Evolutionary conservation across 768 basidiomycete genomes (phyloP), one percentile per base, ranked within the genome.

Genomic region (Lactarius indigo): DNA sequence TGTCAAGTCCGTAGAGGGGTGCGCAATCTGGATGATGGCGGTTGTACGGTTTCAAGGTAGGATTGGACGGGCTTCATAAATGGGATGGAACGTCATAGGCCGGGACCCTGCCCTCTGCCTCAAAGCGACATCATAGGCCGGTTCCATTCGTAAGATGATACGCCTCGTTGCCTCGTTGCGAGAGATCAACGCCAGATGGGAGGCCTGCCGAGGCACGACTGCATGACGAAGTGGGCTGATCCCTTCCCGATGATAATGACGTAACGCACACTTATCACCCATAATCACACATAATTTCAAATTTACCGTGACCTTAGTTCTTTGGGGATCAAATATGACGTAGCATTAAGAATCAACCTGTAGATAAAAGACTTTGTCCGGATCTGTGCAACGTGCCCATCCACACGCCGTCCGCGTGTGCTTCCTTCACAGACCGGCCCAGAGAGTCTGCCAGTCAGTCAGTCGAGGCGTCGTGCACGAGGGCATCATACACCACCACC

Each of bases 81-180:
- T 57, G 57, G 9, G 35, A 23, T 31, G 13, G 15, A 56, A 60
- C 66, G 66, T 67, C 66, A 67, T 67, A 59, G 64, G 62, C n/a
- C 62, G 62, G 35, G 66, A 39, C 66, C 47, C 62, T 59, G 57
- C 62, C 66, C 66, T 67, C n/a, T 64, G 52, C 66, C 66, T 67
- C 62, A 56, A 66, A 63, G 54, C 66, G 66, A 67, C 62, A 63
- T 67, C 61, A 63, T 67, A 57, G 47, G 2, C n/a, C 30, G 20
- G 42, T 31, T 12, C 31, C 13, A 66, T 39, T 47, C 7, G 35
- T 37, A 12, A 37, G 35, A 37, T 37, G 35, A 37, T 37, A 37
- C 35, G 62, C 66, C 66, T 64, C 66, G 66, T 64, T 63, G 62
- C 57, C 47, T 56, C 57, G 30, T 13, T 26, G 44, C 57, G 58